Base-by-base conservation (phyloP, 305 asterid genomes). In the Fraxinus angustifolia region DNA sequence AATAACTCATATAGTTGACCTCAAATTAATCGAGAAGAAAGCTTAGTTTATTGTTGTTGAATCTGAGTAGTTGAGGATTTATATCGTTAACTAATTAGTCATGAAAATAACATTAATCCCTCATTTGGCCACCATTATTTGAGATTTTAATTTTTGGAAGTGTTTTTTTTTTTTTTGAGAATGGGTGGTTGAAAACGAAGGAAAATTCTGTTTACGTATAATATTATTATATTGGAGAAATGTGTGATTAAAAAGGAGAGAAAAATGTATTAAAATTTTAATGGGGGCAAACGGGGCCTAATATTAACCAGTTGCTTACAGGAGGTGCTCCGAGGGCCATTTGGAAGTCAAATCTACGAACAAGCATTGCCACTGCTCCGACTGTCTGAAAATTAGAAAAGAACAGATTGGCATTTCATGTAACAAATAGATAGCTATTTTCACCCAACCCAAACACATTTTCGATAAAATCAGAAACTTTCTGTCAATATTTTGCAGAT, bases 251-350 rank as follows among this genome's bases (percentile, higher is more conserved):
- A 12, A 45, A 45, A 45, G 17, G 56, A 45, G 12, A 42, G 6
- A 45, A 4, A 45, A 45, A 45, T 45, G 1, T 45, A 45, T 45
- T 45, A 45, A 45, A 45, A 45, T 12, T 45, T 12, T 45, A 45
- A 45, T 45, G 17, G 56, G 53, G 56, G 56, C 17, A 45, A 45
- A 45, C 56, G 17, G 56, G 6, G 56, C 56, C 56, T 45, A 68
- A 65, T 35, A 65, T 68, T 30, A 65, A 85, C 36, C 10, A 72
- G 67, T 36, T 81, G 86, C 97, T 94, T 89, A 96, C 99, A 6
- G 98, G 97, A 78, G 99, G 99, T 79, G 98, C 98, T 84, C 98
- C 98, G 4, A 91, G 82, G 75, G 98, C 98, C 82, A 93, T 82
- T 80, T 90, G 98, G 86, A 96, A 96, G 88, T 96, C 89, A 79